These are phyloP conservation scores for Mallotus repandus DNA, from an alignment of 441 rosid species.

Conservation along the genomic window DNA sequence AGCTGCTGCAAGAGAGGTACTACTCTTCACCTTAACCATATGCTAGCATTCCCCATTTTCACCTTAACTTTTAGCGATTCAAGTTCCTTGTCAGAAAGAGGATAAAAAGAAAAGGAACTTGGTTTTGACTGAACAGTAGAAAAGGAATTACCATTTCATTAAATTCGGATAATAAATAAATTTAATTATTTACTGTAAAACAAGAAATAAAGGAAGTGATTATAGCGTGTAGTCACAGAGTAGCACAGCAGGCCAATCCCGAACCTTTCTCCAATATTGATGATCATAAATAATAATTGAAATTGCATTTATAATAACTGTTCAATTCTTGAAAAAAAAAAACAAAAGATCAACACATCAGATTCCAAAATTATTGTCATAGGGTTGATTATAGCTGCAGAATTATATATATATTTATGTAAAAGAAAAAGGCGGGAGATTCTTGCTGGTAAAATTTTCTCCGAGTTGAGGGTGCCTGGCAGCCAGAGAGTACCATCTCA, in stretches of 20 bases:
- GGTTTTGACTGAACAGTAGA: constrained; percentile 20
- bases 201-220: constrained; percentile 2
- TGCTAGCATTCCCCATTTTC: background rate
- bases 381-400: too few relatives aligned
- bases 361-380: background rate
- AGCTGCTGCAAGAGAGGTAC: constrained; percentile 83
- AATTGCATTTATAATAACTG: background rate
- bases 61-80: too few relatives aligned
- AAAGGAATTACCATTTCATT: background rate
- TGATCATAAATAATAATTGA: background rate
- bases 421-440: constrained; percentile 20
- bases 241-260: constrained; percentile 35
- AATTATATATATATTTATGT: too few relatives aligned
- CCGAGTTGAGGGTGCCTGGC: too few relatives aligned
- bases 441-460: constrained; percentile 16
- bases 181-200: background rate
- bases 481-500: constrained; percentile 7
- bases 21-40: background rate
- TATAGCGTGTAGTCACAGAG: constrained; percentile 35
- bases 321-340: background rate
- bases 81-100: background rate
- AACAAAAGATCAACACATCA: too few relatives aligned
- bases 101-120: background rate
- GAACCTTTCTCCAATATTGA: constrained; percentile 30
- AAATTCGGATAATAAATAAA: background rate